phyloP scores from a whole-genome alignment of 768 basidiomycete genomes.

The Boletus fagicola region DNA sequence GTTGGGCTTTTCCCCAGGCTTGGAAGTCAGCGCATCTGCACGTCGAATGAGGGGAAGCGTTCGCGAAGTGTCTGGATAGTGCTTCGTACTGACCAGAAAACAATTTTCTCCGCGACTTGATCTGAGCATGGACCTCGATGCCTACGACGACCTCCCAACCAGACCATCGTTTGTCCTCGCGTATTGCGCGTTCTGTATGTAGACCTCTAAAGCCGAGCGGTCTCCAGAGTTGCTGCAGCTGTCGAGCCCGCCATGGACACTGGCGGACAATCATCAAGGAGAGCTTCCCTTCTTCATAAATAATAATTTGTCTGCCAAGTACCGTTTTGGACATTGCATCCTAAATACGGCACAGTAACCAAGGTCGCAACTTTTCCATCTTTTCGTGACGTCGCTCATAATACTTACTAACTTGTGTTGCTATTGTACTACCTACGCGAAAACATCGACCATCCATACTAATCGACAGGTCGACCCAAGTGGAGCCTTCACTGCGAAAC shows the following conservation, averaged over 20 bases:
- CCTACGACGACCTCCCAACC: constrained; percentile 92
- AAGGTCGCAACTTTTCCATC: too few relatives aligned
- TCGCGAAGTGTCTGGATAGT: too few relatives aligned
- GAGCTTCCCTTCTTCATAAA: constrained; percentile 13
- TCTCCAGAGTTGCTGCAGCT: constrained; percentile 17
- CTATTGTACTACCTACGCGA: background rate
- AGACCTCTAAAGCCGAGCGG: background rate
- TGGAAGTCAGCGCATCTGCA: constrained; percentile 42
- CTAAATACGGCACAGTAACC: background rate
- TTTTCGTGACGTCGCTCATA: too few relatives aligned
- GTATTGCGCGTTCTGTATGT: constrained; percentile 4
- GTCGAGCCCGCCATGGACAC: constrained; percentile 15
- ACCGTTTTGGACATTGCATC: background rate
- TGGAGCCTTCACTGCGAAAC: background rate
- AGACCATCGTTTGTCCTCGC: constrained; percentile 54
- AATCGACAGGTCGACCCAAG: background rate
- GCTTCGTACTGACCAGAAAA: constrained; percentile 62
- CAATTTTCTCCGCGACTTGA: constrained; percentile 83
- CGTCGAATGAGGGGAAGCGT: background rate
- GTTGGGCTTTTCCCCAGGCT: constrained; percentile 59
- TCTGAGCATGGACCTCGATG: constrained; percentile 93
- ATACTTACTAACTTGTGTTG: too few relatives aligned
- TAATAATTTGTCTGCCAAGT: background rate
- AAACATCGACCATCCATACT: background rate
- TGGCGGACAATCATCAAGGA: constrained; percentile 23